These are phyloP conservation scores for Luzula sylvatica DNA, from an alignment of 176 grass and related monocot species.

Conservation along the genomic window DNA sequence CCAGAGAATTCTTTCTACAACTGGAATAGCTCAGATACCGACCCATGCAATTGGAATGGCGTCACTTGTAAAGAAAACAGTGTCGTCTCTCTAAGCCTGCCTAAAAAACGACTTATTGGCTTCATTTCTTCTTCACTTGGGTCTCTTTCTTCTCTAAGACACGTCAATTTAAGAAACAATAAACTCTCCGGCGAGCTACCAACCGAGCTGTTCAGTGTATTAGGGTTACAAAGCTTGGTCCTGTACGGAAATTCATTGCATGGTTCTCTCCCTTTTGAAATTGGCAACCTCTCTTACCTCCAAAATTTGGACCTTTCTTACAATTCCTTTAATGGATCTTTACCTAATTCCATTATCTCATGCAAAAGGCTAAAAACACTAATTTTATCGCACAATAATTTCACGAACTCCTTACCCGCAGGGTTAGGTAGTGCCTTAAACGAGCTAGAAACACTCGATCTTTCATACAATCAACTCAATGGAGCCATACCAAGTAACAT, in stretches of 20 bases:
- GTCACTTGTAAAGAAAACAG: slow-evolving; percentile 30
- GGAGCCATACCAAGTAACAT: slow-evolving; percentile 52
- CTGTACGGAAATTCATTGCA: slow-evolving; percentile 63
- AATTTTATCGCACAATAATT: slow-evolving; percentile 47
- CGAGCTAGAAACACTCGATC: slow-evolving; percentile 59
- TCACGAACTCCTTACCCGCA: slow-evolving; percentile 35
- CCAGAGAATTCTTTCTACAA: slow-evolving; percentile 43
- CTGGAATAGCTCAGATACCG: slow-evolving; percentile 47
- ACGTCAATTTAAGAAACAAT: slow-evolving; percentile 77
- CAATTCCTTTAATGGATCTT: slow-evolving; percentile 53
- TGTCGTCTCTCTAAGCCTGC: slow-evolving; percentile 53
- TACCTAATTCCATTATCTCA: slow-evolving; percentile 44
- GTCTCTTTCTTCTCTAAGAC: slow-evolving; percentile 51
- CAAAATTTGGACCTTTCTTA: slow-evolving; percentile 79
- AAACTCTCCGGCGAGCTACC: slow-evolving; percentile 43
- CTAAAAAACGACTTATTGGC: slow-evolving; percentile 43
- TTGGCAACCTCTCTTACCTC: slow-evolving; percentile 55
- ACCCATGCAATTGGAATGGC: slow-evolving; percentile 89
- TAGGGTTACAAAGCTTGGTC: slow-evolving; percentile 65
- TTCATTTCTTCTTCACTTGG: slow-evolving; percentile 35
- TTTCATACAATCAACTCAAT: slow-evolving; percentile 61
- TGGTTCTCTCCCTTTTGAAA: slow-evolving; percentile 42
- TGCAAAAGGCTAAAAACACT: slow-evolving; percentile 67
- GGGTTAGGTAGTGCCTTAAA: slow-evolving; percentile 32
- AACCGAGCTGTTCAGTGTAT: slow-evolving; percentile 15